Evolutionary conservation across 1,284 basidiomycete species (phyloP), one percentile per base, ranked within the genome.

Genomic region (Melampsora larici-populina): DNA sequence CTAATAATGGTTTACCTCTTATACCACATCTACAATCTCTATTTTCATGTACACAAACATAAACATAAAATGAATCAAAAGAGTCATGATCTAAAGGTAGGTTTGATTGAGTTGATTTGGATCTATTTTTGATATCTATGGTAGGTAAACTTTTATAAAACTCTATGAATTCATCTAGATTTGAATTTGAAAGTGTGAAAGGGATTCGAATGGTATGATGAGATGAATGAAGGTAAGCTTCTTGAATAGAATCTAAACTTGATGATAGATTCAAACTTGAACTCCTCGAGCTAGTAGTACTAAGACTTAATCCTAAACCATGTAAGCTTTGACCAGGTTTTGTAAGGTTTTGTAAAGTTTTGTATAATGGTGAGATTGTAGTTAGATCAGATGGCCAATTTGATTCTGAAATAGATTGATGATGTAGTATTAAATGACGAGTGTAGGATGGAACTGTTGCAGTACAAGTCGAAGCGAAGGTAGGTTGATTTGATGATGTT

Each of bases 1-100:
- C 78, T 70, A 46, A 78, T 77, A 11, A 81, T 79, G 51, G 80
- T 78, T 9, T 79, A 49, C 26, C 77, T 69, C n/a, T 81, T 7
- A 82, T 79, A 26, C 82, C 82, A 58, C 82, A 83, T 18, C 82
- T 80, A 70, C 82, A 83, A 69, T 83, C 82, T 31, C 81, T 78
- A 9, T 79, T 79, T 70, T 80, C 82, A 58, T 83, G 82, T 4
- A 80, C 80, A 79, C 82, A 83, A 26, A 83, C 80, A 62, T 81
- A 83, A 48, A 83, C 73, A 63, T 83, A 81, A 9, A 80, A 58
- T 17, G n/a, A 58, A 18, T 58, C 21, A 17, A 8, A 26, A 17
- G 51, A 6, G 4, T 8, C 7, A 40, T 40, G 7, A 11, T 6
- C 0, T 40, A 0, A 8, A 40, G 36, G 36, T 40, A 6, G 36